phyloP scores from a whole-genome alignment of 495 filamentous ascomycete species.

The Penicillium daleae region DNA sequence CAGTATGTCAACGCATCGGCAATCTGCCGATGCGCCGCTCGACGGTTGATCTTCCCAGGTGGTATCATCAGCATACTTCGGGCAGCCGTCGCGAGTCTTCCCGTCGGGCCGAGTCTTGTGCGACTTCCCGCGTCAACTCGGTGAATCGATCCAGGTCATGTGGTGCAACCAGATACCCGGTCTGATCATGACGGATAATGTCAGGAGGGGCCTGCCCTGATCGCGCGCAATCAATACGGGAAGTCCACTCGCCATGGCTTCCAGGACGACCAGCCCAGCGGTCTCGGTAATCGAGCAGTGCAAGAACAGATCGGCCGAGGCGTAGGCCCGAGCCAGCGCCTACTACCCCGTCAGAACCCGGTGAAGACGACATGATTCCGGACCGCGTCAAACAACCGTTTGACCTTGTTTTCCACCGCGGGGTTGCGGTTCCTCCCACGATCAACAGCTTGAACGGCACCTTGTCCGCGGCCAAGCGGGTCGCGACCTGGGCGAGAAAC shows the following conservation, averaged over 20 bases:
- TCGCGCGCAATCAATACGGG: conserved; percentile 66
- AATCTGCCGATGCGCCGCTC: conserved; percentile 61
- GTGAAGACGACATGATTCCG: conserved; percentile 58
- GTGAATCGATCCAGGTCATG: conserved; percentile 58
- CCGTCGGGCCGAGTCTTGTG: conserved; percentile 40
- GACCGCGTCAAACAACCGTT: conserved; percentile 52
- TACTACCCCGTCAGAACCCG: conserved; percentile 58
- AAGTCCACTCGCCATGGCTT: conserved; percentile 67
- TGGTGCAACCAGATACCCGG: conserved; percentile 60
- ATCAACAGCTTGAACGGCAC: conserved; percentile 62
- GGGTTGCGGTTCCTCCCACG: conserved; percentile 66
- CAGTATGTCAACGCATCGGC: conserved; percentile 50
- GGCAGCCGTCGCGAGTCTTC: conserved; percentile 42
- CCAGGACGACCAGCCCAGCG: conserved; percentile 66
- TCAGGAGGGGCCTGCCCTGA: conserved; percentile 66
- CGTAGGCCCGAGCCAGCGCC: conserved; percentile 60
- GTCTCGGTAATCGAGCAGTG: conserved; percentile 70
- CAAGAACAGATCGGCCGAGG: conserved; percentile 63
- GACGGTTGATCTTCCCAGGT: conserved; percentile 69
- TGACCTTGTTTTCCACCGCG: conserved; percentile 57
- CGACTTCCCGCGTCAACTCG: conserved; percentile 43
- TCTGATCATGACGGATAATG: conserved; percentile 57
- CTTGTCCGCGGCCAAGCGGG: conserved; percentile 51
- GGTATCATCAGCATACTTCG: conserved; percentile 57
- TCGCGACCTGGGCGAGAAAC: conserved; percentile 57